Conservation (phyloP, 169 alveolate species). For the Eimeria praecox region DNA sequence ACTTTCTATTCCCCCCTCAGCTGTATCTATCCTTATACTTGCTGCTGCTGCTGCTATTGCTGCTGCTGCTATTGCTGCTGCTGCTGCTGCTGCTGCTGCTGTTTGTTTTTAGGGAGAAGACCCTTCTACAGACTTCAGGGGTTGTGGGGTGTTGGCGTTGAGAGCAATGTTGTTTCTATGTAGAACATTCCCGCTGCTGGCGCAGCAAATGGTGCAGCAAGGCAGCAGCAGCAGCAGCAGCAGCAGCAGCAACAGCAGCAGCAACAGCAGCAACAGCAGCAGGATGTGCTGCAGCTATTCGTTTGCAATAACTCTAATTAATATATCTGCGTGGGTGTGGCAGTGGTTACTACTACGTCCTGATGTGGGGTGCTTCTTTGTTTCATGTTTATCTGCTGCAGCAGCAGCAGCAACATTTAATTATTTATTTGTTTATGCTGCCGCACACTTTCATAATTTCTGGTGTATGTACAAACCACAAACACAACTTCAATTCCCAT, state of each 20-base stretch:
- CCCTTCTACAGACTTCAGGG: slow-evolving; percentile 8
- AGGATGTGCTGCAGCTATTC: slow-evolving; percentile 9
- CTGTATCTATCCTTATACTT: background rate
- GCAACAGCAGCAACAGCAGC: slow-evolving; percentile 29
- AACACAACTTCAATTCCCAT: background rate
- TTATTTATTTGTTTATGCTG: background rate
- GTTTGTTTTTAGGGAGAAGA: slow-evolving; percentile 3
- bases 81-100: slow-evolving; percentile 29
- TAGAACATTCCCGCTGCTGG: background rate
- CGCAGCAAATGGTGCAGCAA: slow-evolving; percentile 40
- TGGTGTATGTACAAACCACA: background rate
- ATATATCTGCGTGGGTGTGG: slow-evolving; percentile 19
- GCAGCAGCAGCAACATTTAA: background rate
- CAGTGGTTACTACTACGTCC: slow-evolving; percentile 8
- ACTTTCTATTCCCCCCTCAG: background rate
- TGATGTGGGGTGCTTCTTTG: background rate
- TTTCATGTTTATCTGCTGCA: background rate
- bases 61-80: slow-evolving; percentile 19
- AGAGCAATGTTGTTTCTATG: slow-evolving; percentile 10
- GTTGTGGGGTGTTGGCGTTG: slow-evolving; percentile 8
- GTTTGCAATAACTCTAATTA: background rate
- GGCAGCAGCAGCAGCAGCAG: slow-evolving; percentile 41
- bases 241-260: slow-evolving; percentile 27
- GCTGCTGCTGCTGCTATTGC: background rate
- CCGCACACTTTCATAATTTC: background rate